Percentiles rank a stretch among this genome's conserved stretches.
These are phyloP conservation scores for Dalbergia cochinchinensis DNA, from an alignment of 306 rosid genomes.

Conservation along the genomic window DNA sequence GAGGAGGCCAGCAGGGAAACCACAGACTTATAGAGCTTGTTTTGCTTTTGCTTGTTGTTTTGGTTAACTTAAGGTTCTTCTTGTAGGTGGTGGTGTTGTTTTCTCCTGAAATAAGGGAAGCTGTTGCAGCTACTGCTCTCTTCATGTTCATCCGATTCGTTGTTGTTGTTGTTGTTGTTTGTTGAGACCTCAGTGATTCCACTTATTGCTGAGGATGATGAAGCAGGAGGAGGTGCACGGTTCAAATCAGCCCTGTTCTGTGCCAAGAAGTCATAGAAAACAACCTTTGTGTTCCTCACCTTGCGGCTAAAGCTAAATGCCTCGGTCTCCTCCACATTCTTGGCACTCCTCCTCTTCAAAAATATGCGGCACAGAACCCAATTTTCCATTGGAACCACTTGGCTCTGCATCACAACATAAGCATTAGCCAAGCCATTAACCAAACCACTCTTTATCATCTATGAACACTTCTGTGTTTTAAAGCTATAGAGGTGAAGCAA, in stretches of 20 bases:
- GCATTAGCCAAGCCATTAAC: too few relatives aligned
- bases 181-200: slow-evolving; percentile 71
- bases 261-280: slow-evolving; percentile 85
- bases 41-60: too few relatives aligned
- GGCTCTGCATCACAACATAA: slow-evolving; percentile 39
- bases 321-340: slow-evolving; percentile 53
- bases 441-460: too few relatives aligned
- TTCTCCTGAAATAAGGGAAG: slow-evolving; percentile 57
- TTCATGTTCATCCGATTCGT: slow-evolving; percentile 72
- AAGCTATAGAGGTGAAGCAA: too few relatives aligned
- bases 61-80: slow-evolving; percentile 28
- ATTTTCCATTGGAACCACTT: slow-evolving; percentile 55
- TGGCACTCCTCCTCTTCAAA: slow-evolving; percentile 75
- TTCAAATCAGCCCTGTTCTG: slow-evolving; percentile 56
- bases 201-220: slow-evolving; percentile 73
- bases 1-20: too few relatives aligned
- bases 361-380: slow-evolving; percentile 98
- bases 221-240: slow-evolving; percentile 43
- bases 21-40: too few relatives aligned
- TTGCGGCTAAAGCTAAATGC: slow-evolving; percentile 14
- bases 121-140: slow-evolving; percentile 81
- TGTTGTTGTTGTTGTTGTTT: slow-evolving; percentile 43
- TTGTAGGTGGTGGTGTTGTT: background rate
- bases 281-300: slow-evolving; percentile 51
- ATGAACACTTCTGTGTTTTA: too few relatives aligned